Percentiles rank a stretch among this genome's conserved stretches.
Evolutionary conservation across 495 filamentous ascomycete genomes (phyloP).

Genomic region (Talaromyces ruber): DNA sequence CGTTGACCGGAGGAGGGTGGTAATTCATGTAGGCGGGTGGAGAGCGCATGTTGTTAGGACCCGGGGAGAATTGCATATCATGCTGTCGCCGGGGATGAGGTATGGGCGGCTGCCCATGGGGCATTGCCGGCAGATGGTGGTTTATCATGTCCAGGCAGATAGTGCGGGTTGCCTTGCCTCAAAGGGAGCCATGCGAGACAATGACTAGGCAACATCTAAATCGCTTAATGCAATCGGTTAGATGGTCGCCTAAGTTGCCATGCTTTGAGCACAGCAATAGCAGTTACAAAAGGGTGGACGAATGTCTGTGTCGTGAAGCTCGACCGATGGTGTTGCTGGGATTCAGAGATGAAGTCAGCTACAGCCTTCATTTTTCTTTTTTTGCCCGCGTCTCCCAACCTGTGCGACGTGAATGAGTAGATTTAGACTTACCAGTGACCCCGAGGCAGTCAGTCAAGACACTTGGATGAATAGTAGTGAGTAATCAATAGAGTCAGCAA

Average conservation of each 20-base stretch:
- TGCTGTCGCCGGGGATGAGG: conserved; percentile 38
- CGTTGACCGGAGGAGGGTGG: conserved; percentile 33
- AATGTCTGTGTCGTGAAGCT: not conserved
- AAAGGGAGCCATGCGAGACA: conserved; percentile 36
- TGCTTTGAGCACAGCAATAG: not conserved
- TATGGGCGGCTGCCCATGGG: conserved; percentile 48
- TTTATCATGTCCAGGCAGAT: conserved; percentile 44
- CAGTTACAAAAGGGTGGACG: not conserved
- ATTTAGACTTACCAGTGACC: not conserved
- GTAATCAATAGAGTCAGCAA: not conserved
- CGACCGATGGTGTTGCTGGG: not conserved
- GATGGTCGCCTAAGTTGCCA: conserved; percentile 6
- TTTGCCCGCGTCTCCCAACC: not conserved
- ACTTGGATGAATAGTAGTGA: not conserved
- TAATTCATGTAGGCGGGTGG: conserved; percentile 38
- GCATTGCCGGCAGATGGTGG: conserved; percentile 43
- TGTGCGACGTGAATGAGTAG: not conserved
- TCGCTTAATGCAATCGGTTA: not conserved
- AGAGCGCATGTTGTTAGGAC: conserved; percentile 35
- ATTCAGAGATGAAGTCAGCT: conserved; percentile 4
- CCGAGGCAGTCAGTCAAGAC: not conserved
- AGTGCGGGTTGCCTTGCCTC: conserved; percentile 31
- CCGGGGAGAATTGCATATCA: conserved; percentile 39
- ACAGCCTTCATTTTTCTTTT: conserved; percentile 1
- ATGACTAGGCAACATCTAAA: conserved; percentile 13